phyloP scores from a whole-genome alignment of 75 land plant genomes.

The Pinus albicaulis region DNA sequence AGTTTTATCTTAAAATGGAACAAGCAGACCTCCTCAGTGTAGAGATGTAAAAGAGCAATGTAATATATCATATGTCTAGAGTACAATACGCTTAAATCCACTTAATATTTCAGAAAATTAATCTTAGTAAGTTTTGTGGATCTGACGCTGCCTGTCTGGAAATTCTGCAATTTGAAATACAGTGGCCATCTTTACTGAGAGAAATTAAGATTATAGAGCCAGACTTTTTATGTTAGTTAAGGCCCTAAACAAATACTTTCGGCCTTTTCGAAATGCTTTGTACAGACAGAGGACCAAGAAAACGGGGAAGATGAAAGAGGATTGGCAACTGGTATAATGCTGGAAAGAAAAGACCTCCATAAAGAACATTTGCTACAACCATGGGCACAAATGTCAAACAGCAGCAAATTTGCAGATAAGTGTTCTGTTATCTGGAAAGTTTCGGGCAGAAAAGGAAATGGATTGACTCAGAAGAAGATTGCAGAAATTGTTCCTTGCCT shows the following conservation, averaged over 20 bases:
- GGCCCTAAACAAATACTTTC: not conserved
- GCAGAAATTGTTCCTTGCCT: conserved; percentile 21
- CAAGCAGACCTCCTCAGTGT: not conserved
- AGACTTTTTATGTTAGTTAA: not conserved
- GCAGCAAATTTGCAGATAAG: not conserved
- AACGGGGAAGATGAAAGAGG: not conserved
- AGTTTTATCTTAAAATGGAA: not conserved
- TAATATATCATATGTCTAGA: not conserved
- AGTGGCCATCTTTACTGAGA: not conserved
- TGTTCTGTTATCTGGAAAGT: not conserved
- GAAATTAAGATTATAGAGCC: not conserved
- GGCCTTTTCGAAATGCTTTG: not conserved
- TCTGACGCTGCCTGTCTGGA: not conserved
- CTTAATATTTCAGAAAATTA: not conserved
- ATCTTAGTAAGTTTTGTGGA: not conserved
- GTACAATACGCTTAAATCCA: not conserved
- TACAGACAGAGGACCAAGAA: not conserved
- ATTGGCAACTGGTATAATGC: not conserved
- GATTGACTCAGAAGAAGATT: conserved; percentile 16
- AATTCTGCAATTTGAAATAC: not conserved
- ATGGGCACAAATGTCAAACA: not conserved
- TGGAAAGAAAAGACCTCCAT: conserved; percentile 8
- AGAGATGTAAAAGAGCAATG: not conserved
- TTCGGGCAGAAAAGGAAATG: conserved; percentile 20
- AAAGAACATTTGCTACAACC: not conserved